A percentile compares a stretch with the other conserved stretches of the same genome.
phyloP scores from a whole-genome alignment of 2,329 filamentous ascomycete species.

The Beauveria pseudobassiana region DNA sequence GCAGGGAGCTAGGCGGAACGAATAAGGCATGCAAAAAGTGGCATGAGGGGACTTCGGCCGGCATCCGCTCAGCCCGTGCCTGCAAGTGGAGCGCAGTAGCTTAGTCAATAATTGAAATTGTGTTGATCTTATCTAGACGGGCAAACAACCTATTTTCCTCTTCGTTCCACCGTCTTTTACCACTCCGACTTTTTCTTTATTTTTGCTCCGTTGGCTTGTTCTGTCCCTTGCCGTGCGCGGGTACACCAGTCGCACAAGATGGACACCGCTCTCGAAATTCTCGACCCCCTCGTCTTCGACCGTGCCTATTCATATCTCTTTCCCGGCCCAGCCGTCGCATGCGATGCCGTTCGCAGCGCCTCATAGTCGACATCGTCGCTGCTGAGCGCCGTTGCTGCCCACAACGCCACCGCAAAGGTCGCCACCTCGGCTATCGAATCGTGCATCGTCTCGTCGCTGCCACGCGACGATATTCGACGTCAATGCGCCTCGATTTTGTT shows the following conservation, averaged over 20 bases:
- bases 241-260: slow-evolving; percentile 18
- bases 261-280: slow-evolving; percentile 33
- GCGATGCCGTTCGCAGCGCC: slow-evolving; percentile 8
- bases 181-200: background rate
- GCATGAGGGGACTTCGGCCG: slow-evolving; percentile 1
- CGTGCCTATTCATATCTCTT: slow-evolving; percentile 32
- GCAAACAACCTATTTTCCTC: background rate
- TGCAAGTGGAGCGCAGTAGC: background rate
- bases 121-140: slow-evolving; percentile 1
- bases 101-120: slow-evolving; percentile 7
- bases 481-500: slow-evolving; percentile 31
- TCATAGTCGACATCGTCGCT: slow-evolving; percentile 9
- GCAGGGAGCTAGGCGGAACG: background rate
- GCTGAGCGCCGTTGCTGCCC: background rate
- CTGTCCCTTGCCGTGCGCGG: background rate
- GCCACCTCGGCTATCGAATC: slow-evolving; percentile 30
- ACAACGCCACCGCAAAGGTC: slow-evolving; percentile 8
- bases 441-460: slow-evolving; percentile 37
- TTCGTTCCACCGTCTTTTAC: background rate
- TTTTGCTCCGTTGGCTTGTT: background rate
- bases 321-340: slow-evolving; percentile 18
- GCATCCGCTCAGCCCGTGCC: background rate
- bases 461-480: slow-evolving; percentile 34
- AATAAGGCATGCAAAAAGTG: background rate
- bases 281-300: slow-evolving; percentile 34